phyloP scores from a whole-genome alignment of 768 basidiomycete species.

The Suillus decipiens region DNA sequence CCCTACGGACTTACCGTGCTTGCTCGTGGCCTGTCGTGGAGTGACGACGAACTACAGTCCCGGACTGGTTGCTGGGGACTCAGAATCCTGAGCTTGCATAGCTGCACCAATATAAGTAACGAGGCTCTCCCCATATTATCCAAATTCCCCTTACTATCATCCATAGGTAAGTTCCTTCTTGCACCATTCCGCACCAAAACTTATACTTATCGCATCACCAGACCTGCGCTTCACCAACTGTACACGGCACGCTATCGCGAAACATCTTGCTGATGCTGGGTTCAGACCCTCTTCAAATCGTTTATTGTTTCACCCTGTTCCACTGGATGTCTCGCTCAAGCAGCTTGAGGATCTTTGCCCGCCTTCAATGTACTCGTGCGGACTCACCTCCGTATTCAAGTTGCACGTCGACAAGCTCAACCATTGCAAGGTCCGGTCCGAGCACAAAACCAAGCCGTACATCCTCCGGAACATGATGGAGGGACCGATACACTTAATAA shows the following conservation, averaged over 20 bases:
- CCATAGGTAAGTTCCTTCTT: constrained; percentile 49
- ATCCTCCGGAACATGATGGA: not conserved
- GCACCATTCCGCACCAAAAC: constrained; percentile 2
- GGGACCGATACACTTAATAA: not conserved
- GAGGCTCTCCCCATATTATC: constrained; percentile 41
- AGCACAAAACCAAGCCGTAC: too few relatives aligned
- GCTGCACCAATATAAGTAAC: constrained; percentile 53
- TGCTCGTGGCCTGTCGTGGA: constrained; percentile 45
- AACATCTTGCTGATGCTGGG: constrained; percentile 21
- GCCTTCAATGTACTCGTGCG: constrained; percentile 29
- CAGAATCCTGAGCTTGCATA: constrained; percentile 55
- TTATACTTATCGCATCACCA: constrained; percentile 22
- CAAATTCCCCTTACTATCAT: constrained; percentile 59
- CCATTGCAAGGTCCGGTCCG: not conserved
- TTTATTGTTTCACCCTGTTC: constrained; percentile 44
- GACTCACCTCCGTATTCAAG: constrained; percentile 28
- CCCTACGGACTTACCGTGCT: constrained; percentile 55
- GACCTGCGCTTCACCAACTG: constrained; percentile 56
- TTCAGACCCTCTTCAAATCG: constrained; percentile 31
- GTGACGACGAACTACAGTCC: constrained; percentile 25
- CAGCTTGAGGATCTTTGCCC: constrained; percentile 26
- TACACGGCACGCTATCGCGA: constrained; percentile 21
- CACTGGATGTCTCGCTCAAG: constrained; percentile 39
- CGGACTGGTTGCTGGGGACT: constrained; percentile 55
- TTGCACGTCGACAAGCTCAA: constrained; percentile 25